phyloP scores from a whole-genome alignment of 441 rosid genomes.

The Brassica balearica region DNA sequence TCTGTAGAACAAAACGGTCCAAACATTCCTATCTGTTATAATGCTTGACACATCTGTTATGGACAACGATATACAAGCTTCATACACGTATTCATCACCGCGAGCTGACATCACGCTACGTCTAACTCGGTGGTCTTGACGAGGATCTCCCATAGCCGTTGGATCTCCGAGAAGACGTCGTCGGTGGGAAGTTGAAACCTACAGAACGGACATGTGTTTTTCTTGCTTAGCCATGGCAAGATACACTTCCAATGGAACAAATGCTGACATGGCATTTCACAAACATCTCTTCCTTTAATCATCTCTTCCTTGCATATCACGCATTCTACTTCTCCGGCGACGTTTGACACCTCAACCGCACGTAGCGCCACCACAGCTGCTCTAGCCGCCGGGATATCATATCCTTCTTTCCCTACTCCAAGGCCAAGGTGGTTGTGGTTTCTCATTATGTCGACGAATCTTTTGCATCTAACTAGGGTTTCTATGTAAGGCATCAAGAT shows the following conservation, averaged over 20 bases:
- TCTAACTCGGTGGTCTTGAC: conserved; percentile 41
- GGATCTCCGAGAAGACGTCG: conserved; percentile 75
- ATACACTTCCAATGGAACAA: conserved; percentile 90
- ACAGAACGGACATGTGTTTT: conserved; percentile 88
- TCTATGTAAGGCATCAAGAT: conserved; percentile 68
- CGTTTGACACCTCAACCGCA: conserved; percentile 51
- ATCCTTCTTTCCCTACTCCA: conserved; percentile 48
- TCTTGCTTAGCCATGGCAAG: conserved; percentile 81
- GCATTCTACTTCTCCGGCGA: conserved; percentile 51
- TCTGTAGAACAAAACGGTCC: conserved; percentile 14
- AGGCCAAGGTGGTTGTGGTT: conserved; percentile 24
- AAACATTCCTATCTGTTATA: conserved; percentile 21
- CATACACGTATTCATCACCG: neutral
- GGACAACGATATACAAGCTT: conserved; percentile 27
- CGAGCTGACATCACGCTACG: conserved; percentile 28
- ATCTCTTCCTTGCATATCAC: conserved; percentile 86
- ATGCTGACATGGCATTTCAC: conserved; percentile 90
- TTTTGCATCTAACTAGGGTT: conserved; percentile 65
- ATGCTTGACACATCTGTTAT: neutral
- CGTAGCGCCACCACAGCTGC: conserved; percentile 70
- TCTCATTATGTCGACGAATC: conserved; percentile 59
- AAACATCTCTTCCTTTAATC: conserved; percentile 76
- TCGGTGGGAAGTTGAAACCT: conserved; percentile 86
- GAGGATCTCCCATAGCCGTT: conserved; percentile 76
- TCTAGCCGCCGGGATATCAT: conserved; percentile 63